Evolutionary conservation across 805 yeast species (phyloP).

Genomic region (Saturnispora serradocipensis): DNA sequence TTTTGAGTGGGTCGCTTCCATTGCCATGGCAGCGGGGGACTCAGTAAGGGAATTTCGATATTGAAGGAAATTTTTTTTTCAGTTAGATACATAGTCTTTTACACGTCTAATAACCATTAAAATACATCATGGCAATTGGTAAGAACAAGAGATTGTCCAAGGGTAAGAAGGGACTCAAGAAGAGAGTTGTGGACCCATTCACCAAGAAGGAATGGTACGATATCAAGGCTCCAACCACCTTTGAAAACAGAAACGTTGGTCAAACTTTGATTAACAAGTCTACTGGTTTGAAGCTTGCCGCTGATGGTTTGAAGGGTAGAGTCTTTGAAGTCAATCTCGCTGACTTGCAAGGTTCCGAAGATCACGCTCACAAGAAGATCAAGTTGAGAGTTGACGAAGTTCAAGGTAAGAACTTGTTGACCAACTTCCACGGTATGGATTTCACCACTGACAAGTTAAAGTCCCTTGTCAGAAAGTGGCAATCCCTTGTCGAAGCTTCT

Average conservation of each 20-base stretch:
- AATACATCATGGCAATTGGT: slow-evolving; percentile 48
- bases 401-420: slow-evolving; percentile 95
- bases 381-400: slow-evolving; percentile 98
- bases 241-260: slow-evolving; percentile 97
- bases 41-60: neutral
- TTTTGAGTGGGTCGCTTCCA: neutral
- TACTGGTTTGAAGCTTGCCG: slow-evolving; percentile 96
- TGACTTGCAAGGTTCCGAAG: slow-evolving; percentile 97
- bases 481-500: slow-evolving; percentile 94
- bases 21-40: neutral
- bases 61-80: neutral
- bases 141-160: slow-evolving; percentile 70
- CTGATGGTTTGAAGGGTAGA: slow-evolving; percentile 97
- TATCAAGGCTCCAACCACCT: slow-evolving; percentile 97
- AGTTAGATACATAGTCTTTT: neutral
- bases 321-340: slow-evolving; percentile 93
- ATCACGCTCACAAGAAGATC: slow-evolving; percentile 95
- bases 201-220: slow-evolving; percentile 98
- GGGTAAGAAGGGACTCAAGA: slow-evolving; percentile 97
- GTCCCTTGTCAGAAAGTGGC: slow-evolving; percentile 98
- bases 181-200: slow-evolving; percentile 99
- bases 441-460: slow-evolving; percentile 97
- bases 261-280: slow-evolving; percentile 98
- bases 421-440: slow-evolving; percentile 99
- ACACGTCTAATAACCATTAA: slow-evolving; percentile 7